Evolutionary conservation across 225 moss, liverwort and hornwort genomes (phyloP), one percentile per base, ranked within the genome.

Genomic region (Polytrichum commune): DNA sequence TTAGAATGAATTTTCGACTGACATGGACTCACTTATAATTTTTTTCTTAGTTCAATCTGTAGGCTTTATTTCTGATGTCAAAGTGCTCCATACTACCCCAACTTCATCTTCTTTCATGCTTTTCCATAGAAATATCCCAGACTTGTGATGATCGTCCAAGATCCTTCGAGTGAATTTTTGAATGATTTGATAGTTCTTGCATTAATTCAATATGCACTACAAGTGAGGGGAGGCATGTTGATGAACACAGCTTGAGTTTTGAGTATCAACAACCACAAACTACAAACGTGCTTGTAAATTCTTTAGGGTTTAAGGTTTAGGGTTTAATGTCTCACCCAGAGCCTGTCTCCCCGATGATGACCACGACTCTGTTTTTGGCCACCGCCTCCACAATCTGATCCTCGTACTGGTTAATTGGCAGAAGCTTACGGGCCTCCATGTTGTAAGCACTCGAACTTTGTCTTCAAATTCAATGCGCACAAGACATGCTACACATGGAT

Each of bases 281-380:
- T 35, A 35, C 35, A 35, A 46, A 46, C 4, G 3, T 46, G 13
- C 16, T 46, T 46, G 46, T 8, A 13, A 46, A 46, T 46, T 46
- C 16, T n/a, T n/a, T 16, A 46, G 13, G 27, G 22, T 68, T 4
- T 68, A 68, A 27, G 67, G 67, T 68, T 54, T 10, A 27, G 68
- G 54, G 55, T 56, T 27, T 64, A 32, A 55, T 5, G 27, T 46
- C 65, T 53, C 7, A 65, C 64, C 89, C 89, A 8, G 89, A 89
- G 27, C 89, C 89, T 18, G 89, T 89, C 83, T 89, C 89, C 27
- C 89, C 89, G 5, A 89, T 89, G 4, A 89, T 65, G 69, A 89
- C 89, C 8, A 86, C 79, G 5, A 86, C 86, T 65, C 73, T 79
- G 29, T 86, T 83, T 62, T 73, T 86, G 20, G 68, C 71, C 69